Evolutionary conservation across 352 stramenopile species (phyloP).

Genomic region (Albugo candida): DNA sequence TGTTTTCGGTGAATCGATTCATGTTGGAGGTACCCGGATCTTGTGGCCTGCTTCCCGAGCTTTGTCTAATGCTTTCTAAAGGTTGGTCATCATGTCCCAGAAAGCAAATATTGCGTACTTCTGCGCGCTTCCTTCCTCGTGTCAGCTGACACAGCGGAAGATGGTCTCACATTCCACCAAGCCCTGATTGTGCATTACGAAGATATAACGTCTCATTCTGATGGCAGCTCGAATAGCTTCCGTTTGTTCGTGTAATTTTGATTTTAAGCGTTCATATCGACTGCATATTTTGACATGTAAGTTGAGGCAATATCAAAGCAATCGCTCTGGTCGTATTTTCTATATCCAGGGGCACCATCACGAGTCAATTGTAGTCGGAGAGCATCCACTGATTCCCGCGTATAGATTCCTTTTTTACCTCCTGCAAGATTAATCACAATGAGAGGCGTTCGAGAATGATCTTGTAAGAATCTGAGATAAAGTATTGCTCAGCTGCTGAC

Average conservation of each 20-base stretch:
- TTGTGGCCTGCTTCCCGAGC: too few species aligned
- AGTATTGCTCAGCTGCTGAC: too few species aligned
- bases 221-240: slow-evolving; percentile 74
- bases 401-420: neutral
- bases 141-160: too few species aligned
- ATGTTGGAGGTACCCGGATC: too few species aligned
- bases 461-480: slow-evolving; percentile 34
- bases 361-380: too few species aligned
- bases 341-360: too few species aligned
- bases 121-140: too few species aligned
- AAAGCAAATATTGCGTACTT: slow-evolving; percentile 35
- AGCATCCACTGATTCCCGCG: slow-evolving; percentile 15
- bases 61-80: slow-evolving; percentile 67
- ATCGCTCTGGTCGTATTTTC: too few species aligned
- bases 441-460: slow-evolving; percentile 60
- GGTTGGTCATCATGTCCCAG: slow-evolving; percentile 79
- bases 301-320: too few species aligned
- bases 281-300: too few species aligned
- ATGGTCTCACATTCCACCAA: too few species aligned
- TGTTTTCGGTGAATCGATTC: slow-evolving; percentile 10
- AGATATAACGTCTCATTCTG: slow-evolving; percentile 57
- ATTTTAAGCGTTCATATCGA: too few species aligned
- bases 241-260: slow-evolving; percentile 79
- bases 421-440: slow-evolving; percentile 17
- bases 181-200: slow-evolving; percentile 91